Base-by-base conservation (phyloP, 371 early-diverging fungal genomes). In the Actinomortierella ambigua region DNA sequence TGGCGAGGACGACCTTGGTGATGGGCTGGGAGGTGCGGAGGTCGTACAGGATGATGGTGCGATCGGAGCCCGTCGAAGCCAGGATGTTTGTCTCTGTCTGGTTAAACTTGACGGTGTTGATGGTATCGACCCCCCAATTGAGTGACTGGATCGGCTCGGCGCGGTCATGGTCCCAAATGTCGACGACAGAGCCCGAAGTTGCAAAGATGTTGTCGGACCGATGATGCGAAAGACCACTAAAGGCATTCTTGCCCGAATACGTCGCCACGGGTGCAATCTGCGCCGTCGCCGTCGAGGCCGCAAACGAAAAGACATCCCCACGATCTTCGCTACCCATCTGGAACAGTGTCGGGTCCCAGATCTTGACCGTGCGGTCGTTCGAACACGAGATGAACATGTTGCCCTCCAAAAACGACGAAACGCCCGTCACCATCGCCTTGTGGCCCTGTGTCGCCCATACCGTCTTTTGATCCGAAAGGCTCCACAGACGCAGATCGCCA, bases 111-210 rank as follows among this genome's bases (percentile, higher is more conserved):
- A 98, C 94, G 1, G 93, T 83, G 51, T 91, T 92, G 75, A 95
- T 90, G 7, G 97, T 95, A 77, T 98, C 99, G 22, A 92, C 90
- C 9, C 96, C 98, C 97, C 98, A 97, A 40, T 86, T 82, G 57
- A 96, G 84, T 22, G 87, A 85, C 52, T 86, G 83, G 29, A 93
- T 81, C 3, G 99, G 98, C 55, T 93, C 89, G 7, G 95, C 89
- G 53, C 95, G 79, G 46, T 82, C 77, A 65, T 93, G 90, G 63
- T 99, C 96, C 97, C 98, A 99, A 22, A 99, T 81, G 54, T 95
- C 93, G 8, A 99, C 85, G 17, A 85, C 84, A 6, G 89, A 84
- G 50, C 90, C 89, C 5, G 93, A 87, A 1, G 98, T 97, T 8
- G 95, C 97, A 82, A 99, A 99, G 22, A 85, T 55, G 23, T 84